Conservation (phyloP, 768 basidiomycete species). For the Termitomyces eurrhizus region DNA sequence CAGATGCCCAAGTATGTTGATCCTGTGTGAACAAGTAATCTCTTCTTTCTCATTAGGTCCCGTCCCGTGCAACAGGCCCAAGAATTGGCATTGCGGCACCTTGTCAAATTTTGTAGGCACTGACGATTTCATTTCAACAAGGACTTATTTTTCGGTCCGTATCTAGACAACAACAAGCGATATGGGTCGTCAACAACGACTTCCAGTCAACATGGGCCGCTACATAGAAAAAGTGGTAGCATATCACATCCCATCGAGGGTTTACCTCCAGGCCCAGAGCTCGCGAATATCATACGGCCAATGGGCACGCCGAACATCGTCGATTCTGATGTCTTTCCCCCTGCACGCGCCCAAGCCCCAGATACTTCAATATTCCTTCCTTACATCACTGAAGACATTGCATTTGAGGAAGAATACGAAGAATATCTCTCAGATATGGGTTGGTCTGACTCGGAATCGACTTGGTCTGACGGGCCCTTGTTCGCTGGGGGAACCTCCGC, state of each 20-base stretch:
- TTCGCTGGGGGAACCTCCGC: conserved; percentile 48
- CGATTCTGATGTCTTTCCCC: conserved; percentile 94
- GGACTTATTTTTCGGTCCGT: not conserved
- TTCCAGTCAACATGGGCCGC: conserved; percentile 45
- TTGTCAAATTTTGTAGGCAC: conserved; percentile 89
- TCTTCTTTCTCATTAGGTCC: not conserved
- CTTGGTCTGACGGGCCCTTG: conserved; percentile 32
- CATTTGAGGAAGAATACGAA: conserved; percentile 96
- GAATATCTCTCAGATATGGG: conserved; percentile 90
- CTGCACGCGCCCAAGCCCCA: conserved; percentile 80
- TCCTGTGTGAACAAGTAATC: conserved; percentile 6
- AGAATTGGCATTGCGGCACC: conserved; percentile 89
- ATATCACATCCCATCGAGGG: conserved; percentile 81
- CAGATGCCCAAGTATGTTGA: conserved; percentile 75
- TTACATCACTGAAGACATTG: conserved; percentile 90
- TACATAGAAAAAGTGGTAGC: conserved; percentile 78
- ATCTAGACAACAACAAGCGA: conserved; percentile 82
- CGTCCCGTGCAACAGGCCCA: conserved; percentile 56
- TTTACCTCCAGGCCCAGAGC: conserved; percentile 67
- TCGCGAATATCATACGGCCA: conserved; percentile 71
- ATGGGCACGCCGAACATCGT: conserved; percentile 71
- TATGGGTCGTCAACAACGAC: conserved; percentile 61
- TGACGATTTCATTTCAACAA: not conserved
- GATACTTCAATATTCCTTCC: conserved; percentile 83
- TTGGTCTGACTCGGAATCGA: conserved; percentile 56